These are phyloP conservation scores for Oenanthe javanica DNA, from an alignment of 140 eudicot species.

Conservation along the genomic window DNA sequence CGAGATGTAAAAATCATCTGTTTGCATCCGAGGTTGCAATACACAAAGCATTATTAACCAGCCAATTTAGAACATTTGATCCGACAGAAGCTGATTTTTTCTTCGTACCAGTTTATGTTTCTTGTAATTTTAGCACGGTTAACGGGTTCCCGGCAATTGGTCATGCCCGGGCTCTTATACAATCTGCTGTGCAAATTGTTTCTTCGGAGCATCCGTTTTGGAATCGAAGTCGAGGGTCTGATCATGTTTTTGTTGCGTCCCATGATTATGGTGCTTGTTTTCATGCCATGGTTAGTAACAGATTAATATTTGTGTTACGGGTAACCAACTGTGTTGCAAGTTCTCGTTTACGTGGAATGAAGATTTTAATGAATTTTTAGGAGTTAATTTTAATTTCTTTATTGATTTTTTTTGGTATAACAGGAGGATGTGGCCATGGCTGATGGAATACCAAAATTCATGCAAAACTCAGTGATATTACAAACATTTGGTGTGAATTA, in stretches of 20 bases:
- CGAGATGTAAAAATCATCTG: conserved; percentile 53
- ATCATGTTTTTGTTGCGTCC: conserved; percentile 72
- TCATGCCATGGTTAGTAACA: conserved; percentile 54
- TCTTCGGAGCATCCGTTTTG: conserved; percentile 56
- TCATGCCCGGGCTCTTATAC: conserved; percentile 55
- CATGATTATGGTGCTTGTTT: conserved; percentile 89
- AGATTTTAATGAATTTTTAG: neutral
- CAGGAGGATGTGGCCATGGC: conserved; percentile 68
- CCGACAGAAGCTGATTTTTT: conserved; percentile 65
- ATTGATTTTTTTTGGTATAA: neutral
- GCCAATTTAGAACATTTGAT: conserved; percentile 47
- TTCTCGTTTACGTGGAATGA: neutral
- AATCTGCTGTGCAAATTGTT: conserved; percentile 47
- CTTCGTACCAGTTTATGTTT: conserved; percentile 77
- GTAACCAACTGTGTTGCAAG: neutral
- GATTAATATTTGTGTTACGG: neutral
- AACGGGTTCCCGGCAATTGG: conserved; percentile 75
- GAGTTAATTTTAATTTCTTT: neutral
- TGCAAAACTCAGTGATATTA: conserved; percentile 59
- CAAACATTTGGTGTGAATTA: conserved; percentile 80
- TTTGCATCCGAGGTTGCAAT: conserved; percentile 84
- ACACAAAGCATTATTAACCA: conserved; percentile 47
- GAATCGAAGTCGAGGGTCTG: conserved; percentile 59
- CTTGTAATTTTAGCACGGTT: conserved; percentile 71
- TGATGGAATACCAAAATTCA: conserved; percentile 67